These are phyloP conservation scores for Dipteronia sinensis DNA, from an alignment of 345 rosid species.

Conservation along the genomic window DNA sequence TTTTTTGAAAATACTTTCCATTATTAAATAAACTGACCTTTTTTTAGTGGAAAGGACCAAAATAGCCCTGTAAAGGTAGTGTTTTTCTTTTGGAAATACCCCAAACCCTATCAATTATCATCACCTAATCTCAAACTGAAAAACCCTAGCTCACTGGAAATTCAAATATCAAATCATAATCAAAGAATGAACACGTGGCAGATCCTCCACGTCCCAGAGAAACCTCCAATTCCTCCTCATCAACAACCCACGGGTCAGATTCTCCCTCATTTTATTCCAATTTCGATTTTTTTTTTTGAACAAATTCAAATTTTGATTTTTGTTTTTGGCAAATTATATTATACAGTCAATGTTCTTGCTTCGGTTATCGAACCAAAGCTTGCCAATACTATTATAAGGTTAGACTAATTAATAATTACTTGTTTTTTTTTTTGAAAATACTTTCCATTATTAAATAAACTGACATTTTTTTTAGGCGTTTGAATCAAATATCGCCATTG, in stretches of 20 bases:
- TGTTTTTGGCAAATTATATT: not conserved
- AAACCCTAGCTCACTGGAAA: not conserved
- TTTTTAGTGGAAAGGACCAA: no score
- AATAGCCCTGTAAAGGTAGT: no score
- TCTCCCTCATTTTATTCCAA: not conserved
- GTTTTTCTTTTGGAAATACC: no score
- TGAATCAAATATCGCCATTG: constrained; percentile 64
- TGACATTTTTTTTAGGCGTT: constrained; percentile 45
- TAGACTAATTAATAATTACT: not conserved
- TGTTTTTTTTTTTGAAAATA: not conserved
- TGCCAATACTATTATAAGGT: constrained; percentile 73
- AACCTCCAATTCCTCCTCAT: constrained; percentile 47
- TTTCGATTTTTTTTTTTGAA: no score
- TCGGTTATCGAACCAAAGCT: constrained; percentile 62
- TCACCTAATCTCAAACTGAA: no score
- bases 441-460: not conserved
- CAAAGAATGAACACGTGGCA: constrained; percentile 25
- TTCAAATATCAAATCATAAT: not conserved
- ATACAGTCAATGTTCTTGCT: constrained; percentile 64
- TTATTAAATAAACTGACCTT: not conserved
- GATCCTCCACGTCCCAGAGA: constrained; percentile 60
- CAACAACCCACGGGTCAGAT: constrained; percentile 66
- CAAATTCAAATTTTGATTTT: not conserved
- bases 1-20: not conserved
- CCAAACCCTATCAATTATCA: no score